Percentiles rank a stretch among this genome's conserved stretches.
Evolutionary conservation across 495 filamentous ascomycete species (phyloP).

Genomic region (Copromyces sp.): DNA sequence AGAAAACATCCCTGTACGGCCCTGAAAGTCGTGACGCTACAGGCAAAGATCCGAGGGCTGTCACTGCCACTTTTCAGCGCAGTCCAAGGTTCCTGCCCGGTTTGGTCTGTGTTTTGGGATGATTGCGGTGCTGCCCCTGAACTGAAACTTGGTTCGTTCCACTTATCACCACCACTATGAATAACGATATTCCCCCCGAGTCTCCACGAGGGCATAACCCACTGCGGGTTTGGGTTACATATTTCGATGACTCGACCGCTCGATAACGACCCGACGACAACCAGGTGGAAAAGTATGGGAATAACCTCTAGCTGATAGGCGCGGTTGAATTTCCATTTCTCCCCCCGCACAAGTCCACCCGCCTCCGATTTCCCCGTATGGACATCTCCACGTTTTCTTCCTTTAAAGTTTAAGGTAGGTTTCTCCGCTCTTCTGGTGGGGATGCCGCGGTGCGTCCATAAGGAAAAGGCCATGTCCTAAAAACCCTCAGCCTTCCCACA

Average conservation of each 20-base stretch:
- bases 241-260: neutral
- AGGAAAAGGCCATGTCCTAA: neutral
- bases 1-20: neutral
- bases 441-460: neutral
- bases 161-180: neutral
- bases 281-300: neutral
- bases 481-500: neutral
- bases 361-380: neutral
- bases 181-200: neutral
- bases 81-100: neutral
- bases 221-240: neutral
- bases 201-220: neutral
- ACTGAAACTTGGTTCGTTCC: neutral
- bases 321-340: neutral
- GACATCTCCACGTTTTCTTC: neutral
- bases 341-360: neutral
- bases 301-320: neutral
- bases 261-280: neutral
- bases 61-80: neutral
- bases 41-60: neutral
- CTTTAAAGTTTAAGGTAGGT: neutral
- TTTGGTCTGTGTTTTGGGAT: neutral
- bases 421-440: neutral
- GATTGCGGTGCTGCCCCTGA: neutral
- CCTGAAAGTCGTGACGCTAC: neutral